Conservation (phyloP, 2,329 filamentous ascomycete species). For the Epichloe gansuensis region DNA sequence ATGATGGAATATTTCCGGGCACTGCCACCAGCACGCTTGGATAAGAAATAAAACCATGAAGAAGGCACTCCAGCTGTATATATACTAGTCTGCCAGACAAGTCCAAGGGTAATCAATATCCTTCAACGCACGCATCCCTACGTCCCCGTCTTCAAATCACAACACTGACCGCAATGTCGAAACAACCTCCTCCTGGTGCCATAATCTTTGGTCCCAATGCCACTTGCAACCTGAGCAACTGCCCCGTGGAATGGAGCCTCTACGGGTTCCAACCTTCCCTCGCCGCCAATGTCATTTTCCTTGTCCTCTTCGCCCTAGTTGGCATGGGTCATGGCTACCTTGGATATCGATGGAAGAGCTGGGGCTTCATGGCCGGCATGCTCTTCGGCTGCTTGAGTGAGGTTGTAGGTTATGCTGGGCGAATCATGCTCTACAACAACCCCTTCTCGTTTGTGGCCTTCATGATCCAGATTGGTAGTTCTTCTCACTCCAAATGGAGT, state of each 20-base stretch:
- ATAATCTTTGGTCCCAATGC: slow-evolving; percentile 29
- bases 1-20: no score
- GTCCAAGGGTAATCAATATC: not conserved
- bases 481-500: not conserved
- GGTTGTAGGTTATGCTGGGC: slow-evolving; percentile 49
- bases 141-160: no score
- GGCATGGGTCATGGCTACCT: slow-evolving; percentile 28
- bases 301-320: slow-evolving; percentile 34
- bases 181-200: slow-evolving; percentile 8
- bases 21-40: no score
- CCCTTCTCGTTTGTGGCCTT: slow-evolving; percentile 48
- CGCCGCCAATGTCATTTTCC: slow-evolving; percentile 37
- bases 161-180: slow-evolving; percentile 1
- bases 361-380: slow-evolving; percentile 39
- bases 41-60: no score
- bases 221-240: slow-evolving; percentile 35
- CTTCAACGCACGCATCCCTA: not conserved
- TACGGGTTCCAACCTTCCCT: slow-evolving; percentile 43
- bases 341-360: slow-evolving; percentile 34
- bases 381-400: slow-evolving; percentile 42
- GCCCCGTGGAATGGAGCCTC: slow-evolving; percentile 32
- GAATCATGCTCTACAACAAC: slow-evolving; percentile 43
- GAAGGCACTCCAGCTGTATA: no score
- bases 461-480: slow-evolving; percentile 49
- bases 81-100: not conserved